Evolutionary conservation across 2,329 filamentous ascomycete species (phyloP).

Genomic region (Chrysoporthe puriensis): DNA sequence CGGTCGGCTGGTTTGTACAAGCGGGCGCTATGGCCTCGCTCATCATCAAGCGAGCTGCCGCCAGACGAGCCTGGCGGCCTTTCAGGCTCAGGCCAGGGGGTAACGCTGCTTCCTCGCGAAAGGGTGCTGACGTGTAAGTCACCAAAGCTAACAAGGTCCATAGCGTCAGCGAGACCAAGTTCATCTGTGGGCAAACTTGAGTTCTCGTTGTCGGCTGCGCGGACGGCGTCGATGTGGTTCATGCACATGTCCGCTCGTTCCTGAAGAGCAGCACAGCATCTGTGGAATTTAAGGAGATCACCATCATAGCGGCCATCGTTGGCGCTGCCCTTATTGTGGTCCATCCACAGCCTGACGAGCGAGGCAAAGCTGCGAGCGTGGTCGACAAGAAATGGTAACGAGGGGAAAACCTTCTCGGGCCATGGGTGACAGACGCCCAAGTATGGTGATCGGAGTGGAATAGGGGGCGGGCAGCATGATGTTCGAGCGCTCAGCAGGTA

Average conservation of each 20-base stretch:
- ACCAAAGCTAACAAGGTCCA: constrained; percentile 49
- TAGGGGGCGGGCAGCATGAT: constrained; percentile 79
- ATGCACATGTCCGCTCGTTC: constrained; percentile 56
- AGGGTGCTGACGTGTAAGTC: constrained; percentile 40
- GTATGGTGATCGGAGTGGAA: constrained; percentile 88
- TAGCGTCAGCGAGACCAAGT: constrained; percentile 46
- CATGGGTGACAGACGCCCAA: constrained; percentile 76
- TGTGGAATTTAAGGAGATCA: constrained; percentile 58
- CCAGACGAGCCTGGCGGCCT: constrained; percentile 53
- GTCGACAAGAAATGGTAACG: constrained; percentile 90
- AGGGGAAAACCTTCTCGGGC: constrained; percentile 93
- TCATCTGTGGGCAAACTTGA: constrained; percentile 37
- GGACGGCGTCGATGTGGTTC: constrained; percentile 51
- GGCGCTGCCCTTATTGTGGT: constrained; percentile 46
- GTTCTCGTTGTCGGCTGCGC: constrained; percentile 42
- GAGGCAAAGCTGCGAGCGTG: constrained; percentile 83
- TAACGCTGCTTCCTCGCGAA: constrained; percentile 40
- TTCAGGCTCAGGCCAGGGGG: constrained; percentile 42
- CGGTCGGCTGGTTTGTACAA: constrained; percentile 19
- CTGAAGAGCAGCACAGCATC: constrained; percentile 54
- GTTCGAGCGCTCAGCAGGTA: constrained; percentile 71
- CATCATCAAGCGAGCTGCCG: constrained; percentile 49
- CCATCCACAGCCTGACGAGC: constrained; percentile 80
- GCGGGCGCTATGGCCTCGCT: constrained; percentile 36
- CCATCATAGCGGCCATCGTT: constrained; percentile 49